phyloP scores from a whole-genome alignment of 306 rosid genomes.

The Prunus dulcis region DNA sequence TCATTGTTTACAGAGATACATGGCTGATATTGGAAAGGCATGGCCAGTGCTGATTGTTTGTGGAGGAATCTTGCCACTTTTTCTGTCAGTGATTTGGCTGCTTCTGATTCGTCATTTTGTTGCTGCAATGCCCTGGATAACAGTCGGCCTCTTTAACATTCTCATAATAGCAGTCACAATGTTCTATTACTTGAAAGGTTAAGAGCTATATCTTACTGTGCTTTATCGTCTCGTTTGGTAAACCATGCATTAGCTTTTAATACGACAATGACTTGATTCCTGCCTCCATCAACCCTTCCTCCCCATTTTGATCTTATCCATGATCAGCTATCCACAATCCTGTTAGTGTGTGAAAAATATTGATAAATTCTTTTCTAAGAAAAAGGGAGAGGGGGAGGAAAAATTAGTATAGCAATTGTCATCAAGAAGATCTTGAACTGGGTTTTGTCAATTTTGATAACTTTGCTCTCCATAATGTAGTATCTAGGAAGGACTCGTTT shows the following conservation, averaged over 20 bases:
- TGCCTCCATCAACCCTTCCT: not conserved
- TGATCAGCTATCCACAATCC: not conserved
- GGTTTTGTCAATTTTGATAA: not conserved
- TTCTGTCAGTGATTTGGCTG: constrained; percentile 93
- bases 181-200: constrained; percentile 89
- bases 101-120: constrained; percentile 93
- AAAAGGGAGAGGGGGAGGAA: not conserved
- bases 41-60: constrained; percentile 98
- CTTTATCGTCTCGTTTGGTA: constrained; percentile 13
- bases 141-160: constrained; percentile 69
- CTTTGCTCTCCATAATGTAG: not conserved
- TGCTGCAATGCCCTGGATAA: constrained; percentile 97
- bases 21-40: constrained; percentile 94
- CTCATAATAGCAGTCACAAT: constrained; percentile 79
- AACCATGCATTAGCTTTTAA: not conserved
- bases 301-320: not conserved
- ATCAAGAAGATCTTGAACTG: not conserved
- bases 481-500: not conserved
- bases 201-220: constrained; percentile 22
- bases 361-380: not conserved
- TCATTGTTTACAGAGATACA: constrained; percentile 60
- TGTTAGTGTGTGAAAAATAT: not conserved
- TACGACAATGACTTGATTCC: not conserved
- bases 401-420: not conserved
- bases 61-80: constrained; percentile 86